Conservation (phyloP, 1,139 yeast genomes). For the Blastobotrys malaysiensis region DNA sequence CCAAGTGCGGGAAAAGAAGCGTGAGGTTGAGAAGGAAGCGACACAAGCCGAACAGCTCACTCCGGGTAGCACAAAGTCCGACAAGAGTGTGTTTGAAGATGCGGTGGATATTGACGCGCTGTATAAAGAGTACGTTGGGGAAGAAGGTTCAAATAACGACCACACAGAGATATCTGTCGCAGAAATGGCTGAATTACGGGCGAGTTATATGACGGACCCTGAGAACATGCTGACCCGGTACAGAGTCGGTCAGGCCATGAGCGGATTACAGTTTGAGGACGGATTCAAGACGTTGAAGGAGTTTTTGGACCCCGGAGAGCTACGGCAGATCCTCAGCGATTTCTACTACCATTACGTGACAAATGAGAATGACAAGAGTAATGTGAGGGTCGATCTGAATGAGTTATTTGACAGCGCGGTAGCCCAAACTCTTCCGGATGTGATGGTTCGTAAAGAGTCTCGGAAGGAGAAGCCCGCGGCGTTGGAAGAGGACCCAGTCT, state of each 20-base stretch:
- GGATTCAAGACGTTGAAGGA: constrained; percentile 11
- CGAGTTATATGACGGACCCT: constrained; percentile 7
- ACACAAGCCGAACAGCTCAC: neutral
- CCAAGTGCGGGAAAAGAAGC: neutral
- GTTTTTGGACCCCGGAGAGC: constrained; percentile 15
- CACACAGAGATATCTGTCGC: neutral
- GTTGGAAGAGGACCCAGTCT: neutral
- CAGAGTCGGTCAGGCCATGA: constrained; percentile 10
- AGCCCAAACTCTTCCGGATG: constrained; percentile 4
- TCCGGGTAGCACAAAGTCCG: neutral
- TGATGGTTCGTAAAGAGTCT: neutral
- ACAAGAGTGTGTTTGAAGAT: neutral
- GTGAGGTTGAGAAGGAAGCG: neutral
- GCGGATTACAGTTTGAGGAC: constrained; percentile 11
- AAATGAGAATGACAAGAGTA: neutral
- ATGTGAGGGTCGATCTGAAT: constrained; percentile 9
- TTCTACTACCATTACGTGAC: constrained; percentile 15
- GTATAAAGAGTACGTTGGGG: constrained; percentile 5
- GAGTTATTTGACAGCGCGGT: constrained; percentile 4
- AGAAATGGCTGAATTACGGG: constrained; percentile 2
- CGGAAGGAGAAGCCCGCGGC: neutral
- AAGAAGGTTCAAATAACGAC: neutral
- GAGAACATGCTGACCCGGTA: constrained; percentile 9
- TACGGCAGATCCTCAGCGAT: constrained; percentile 14
- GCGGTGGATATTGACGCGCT: constrained; percentile 10